phyloP scores from a whole-genome alignment of 2,329 filamentous ascomycete genomes.

The Colletotrichum eleusines region DNA sequence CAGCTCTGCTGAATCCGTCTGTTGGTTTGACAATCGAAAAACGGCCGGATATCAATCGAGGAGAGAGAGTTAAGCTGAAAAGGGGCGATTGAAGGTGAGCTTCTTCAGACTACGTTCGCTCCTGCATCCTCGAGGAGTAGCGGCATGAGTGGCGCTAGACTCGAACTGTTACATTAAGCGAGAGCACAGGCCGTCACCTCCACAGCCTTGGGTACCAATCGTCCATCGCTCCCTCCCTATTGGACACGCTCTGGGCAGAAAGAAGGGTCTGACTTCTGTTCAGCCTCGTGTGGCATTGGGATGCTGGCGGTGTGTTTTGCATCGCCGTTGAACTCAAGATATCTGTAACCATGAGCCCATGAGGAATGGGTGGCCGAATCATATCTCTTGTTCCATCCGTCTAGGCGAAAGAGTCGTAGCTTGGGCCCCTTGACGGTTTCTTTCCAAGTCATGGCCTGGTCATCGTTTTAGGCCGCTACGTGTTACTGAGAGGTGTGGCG shows the following conservation, averaged over 20 bases:
- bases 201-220: slow-evolving; percentile 34
- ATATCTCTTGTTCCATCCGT: neutral
- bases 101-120: slow-evolving; percentile 42
- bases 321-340: neutral
- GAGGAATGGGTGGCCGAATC: neutral
- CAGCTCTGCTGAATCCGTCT: slow-evolving; percentile 32
- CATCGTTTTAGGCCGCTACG: neutral
- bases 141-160: slow-evolving; percentile 41
- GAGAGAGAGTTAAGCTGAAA: slow-evolving; percentile 41
- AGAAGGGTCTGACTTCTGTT: slow-evolving; percentile 23
- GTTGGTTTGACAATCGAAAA: slow-evolving; percentile 39
- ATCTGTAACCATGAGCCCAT: neutral
- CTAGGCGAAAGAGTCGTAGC: neutral
- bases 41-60: slow-evolving; percentile 39
- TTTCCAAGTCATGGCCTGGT: neutral
- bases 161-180: slow-evolving; percentile 40
- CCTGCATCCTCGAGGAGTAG: slow-evolving; percentile 41
- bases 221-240: slow-evolving; percentile 30
- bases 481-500: slow-evolving; percentile 22
- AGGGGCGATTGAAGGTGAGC: slow-evolving; percentile 43
- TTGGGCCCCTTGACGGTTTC: neutral
- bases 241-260: slow-evolving; percentile 25
- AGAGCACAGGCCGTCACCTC: slow-evolving; percentile 34
- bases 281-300: slow-evolving; percentile 41
- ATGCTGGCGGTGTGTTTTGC: slow-evolving; percentile 10